Evolutionary conservation across 176 grass and related monocot genomes (phyloP).

Genomic region (Pharus latifolius): DNA sequence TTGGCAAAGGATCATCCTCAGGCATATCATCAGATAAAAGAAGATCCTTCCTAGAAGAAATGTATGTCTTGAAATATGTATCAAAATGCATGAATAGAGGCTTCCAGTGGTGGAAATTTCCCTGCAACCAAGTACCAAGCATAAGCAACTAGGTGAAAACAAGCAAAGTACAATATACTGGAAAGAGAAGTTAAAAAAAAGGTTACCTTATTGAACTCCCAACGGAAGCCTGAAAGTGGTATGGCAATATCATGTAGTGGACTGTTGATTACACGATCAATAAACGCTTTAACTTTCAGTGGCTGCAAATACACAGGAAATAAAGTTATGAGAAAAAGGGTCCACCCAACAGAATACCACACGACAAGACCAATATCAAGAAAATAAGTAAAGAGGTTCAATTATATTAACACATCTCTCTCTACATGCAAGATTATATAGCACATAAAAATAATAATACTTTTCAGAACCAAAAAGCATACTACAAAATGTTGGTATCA

Average conservation of each 20-base stretch:
- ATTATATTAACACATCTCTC: background rate
- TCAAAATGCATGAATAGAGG: conserved; percentile 94
- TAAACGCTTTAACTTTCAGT: conserved; percentile 93
- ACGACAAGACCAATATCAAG: background rate
- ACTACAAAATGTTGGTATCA: background rate
- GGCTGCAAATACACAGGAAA: conserved; percentile 49
- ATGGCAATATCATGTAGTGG: conserved; percentile 97
- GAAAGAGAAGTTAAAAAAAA: background rate
- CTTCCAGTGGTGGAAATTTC: conserved; percentile 99
- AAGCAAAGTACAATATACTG: background rate
- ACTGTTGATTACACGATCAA: conserved; percentile 89
- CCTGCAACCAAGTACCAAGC: conserved; percentile 35
- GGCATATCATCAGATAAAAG: conserved; percentile 72
- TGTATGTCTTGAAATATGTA: conserved; percentile 85
- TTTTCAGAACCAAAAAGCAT: conserved; percentile 6
- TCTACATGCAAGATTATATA: background rate
- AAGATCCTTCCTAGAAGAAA: conserved; percentile 89
- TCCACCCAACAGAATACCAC: background rate
- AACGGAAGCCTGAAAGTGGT: conserved; percentile 83
- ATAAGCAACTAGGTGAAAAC: conserved; percentile 12
- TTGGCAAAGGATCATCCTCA: conserved; percentile 71
- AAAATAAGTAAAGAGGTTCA: background rate
- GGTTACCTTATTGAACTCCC: conserved; percentile 91
- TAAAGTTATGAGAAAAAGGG: conserved; percentile 21
- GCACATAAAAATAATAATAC: background rate